These are phyloP conservation scores for Flaveria sonorensis DNA, from an alignment of 129 eudicot genomes.

Conservation along the genomic window DNA sequence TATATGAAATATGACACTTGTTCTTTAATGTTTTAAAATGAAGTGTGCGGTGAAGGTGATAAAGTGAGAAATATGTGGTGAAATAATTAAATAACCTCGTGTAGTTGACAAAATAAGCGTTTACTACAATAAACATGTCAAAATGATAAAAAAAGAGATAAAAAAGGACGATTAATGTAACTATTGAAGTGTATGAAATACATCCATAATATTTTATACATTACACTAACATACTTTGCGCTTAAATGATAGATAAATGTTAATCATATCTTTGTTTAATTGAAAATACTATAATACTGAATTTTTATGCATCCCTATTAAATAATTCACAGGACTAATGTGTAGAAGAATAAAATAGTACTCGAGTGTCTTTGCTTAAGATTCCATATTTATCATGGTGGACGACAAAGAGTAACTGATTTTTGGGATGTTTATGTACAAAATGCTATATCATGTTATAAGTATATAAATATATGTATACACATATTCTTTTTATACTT, in stretches of 20 bases:
- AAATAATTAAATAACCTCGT: no score
- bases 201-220: not conserved
- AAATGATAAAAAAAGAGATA: not conserved
- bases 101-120: no score
- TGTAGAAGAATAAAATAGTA: constrained; percentile 22
- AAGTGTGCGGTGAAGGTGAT: no score
- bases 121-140: not conserved
- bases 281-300: not conserved
- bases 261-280: not conserved
- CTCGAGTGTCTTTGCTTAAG: not conserved
- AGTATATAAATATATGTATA: no score
- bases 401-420: constrained; percentile 29
- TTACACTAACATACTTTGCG: not conserved
- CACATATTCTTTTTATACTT: no score
- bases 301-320: not conserved
- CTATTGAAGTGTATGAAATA: not conserved
- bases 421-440: constrained; percentile 11
- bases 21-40: no score
- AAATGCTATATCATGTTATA: not conserved
- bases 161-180: not conserved
- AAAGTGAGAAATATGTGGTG: no score
- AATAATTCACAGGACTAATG: constrained; percentile 9
- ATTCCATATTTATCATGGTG: constrained; percentile 22
- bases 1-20: no score
- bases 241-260: not conserved